Evolutionary conservation across 139 green algal genomes (phyloP).

Genomic region (Tetraselmis striata): DNA sequence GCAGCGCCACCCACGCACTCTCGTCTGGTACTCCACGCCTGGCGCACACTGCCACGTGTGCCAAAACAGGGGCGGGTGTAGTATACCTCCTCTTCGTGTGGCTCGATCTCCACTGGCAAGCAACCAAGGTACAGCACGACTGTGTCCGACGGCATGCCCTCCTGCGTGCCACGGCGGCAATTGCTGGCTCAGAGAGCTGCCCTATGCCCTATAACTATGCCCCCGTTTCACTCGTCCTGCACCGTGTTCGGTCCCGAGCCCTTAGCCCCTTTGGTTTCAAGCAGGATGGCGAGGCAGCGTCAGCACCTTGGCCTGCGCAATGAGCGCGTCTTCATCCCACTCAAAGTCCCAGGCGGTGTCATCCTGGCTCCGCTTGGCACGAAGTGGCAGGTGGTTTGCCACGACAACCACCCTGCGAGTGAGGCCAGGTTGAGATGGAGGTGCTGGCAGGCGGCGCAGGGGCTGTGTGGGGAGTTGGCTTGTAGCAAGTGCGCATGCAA

Average conservation of each 20-base stretch:
- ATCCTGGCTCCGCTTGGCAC: conserved; percentile 30
- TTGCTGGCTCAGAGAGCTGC: too few species aligned
- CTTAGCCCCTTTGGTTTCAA: too few species aligned
- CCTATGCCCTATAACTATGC: too few species aligned
- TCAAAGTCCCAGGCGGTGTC: conserved; percentile 75
- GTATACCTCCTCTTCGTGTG: conserved; percentile 73
- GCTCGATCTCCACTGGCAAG: conserved; percentile 70
- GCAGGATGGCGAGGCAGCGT: too few species aligned
- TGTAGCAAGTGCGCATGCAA: too few species aligned
- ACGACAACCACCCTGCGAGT: conserved; percentile 87
- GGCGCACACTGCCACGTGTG: too few species aligned
- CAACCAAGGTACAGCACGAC: conserved; percentile 78
- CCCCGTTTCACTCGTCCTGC: too few species aligned
- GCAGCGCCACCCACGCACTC: not conserved
- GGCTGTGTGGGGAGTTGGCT: too few species aligned
- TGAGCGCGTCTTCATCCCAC: conserved; percentile 90
- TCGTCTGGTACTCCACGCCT: not conserved
- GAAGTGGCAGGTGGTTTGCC: conserved; percentile 84
- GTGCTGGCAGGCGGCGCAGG: too few species aligned
- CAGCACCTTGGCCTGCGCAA: conserved; percentile 87
- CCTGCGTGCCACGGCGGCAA: conserved; percentile 29
- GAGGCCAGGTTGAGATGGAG: too few species aligned
- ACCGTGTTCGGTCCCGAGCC: too few species aligned
- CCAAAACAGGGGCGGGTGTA: too few species aligned
- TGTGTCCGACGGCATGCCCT: conserved; percentile 59